Percentiles rank a stretch among this genome's conserved stretches.
Conservation (phyloP, 139 green algal species). For the Chlorella sp. region DNA sequence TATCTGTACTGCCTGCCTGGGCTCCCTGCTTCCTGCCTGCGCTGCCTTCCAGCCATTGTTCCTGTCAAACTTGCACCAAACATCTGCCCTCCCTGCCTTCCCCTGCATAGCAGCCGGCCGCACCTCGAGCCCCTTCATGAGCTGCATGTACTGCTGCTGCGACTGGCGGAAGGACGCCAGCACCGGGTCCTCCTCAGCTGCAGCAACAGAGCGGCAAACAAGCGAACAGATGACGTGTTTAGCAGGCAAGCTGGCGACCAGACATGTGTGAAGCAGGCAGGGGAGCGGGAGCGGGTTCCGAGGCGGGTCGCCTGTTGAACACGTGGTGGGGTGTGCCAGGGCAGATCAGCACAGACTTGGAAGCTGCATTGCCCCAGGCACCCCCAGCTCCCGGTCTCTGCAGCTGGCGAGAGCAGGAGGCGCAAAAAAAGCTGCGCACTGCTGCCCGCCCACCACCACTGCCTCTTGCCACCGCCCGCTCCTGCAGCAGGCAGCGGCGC, state of each 20-base stretch:
- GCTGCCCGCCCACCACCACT: neutral
- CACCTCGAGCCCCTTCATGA: constrained; percentile 62
- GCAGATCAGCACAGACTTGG: too few species aligned
- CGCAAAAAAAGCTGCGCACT: neutral
- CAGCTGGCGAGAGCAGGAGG: too few species aligned
- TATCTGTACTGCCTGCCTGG: neutral
- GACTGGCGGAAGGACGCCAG: constrained; percentile 56
- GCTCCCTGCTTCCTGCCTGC: neutral
- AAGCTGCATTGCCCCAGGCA: too few species aligned
- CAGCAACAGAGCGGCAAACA: neutral
- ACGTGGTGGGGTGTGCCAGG: too few species aligned
- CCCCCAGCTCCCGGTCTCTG: too few species aligned
- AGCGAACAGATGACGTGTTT: too few species aligned
- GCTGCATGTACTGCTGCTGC: constrained; percentile 50
- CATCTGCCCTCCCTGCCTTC: neutral
- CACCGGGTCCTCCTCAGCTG: constrained; percentile 56
- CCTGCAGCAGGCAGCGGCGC: neutral
- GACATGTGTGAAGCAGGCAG: neutral
- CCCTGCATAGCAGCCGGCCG: neutral
- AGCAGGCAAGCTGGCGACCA: too few species aligned
- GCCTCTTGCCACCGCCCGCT: neutral
- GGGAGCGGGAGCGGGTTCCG: neutral
- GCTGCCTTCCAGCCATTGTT: neutral
- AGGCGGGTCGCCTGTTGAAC: neutral
- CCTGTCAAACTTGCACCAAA: neutral